Evolutionary conservation across 495 filamentous ascomycete genomes (phyloP).

Genomic region (Penicillium cinerascens): DNA sequence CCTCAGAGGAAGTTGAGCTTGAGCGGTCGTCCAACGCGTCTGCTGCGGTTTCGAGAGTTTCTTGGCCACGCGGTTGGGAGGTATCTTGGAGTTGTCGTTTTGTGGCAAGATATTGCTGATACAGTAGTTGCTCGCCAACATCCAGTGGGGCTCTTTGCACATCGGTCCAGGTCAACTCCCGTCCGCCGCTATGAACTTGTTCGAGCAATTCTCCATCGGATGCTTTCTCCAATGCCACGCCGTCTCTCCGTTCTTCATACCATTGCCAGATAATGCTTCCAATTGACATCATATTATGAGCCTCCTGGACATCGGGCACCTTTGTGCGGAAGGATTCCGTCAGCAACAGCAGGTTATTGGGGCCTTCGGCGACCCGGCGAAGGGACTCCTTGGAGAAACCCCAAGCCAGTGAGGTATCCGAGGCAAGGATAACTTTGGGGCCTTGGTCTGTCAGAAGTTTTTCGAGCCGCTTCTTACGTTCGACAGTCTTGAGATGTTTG

Average conservation of each 20-base stretch:
- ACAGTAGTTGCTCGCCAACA: conserved; percentile 69
- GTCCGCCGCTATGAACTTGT: conserved; percentile 62
- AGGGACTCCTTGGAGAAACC: conserved; percentile 89
- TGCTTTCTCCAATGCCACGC: conserved; percentile 55
- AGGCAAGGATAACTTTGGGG: conserved; percentile 83
- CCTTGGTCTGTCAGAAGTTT: conserved; percentile 50
- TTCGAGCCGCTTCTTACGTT: conserved; percentile 69
- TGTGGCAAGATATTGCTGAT: conserved; percentile 87
- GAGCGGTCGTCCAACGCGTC: conserved; percentile 83
- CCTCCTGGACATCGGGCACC: conserved; percentile 30
- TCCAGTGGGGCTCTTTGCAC: conserved; percentile 62
- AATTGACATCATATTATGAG: conserved; percentile 36
- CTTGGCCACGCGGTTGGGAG: conserved; percentile 61
- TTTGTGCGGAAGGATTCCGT: conserved; percentile 62
- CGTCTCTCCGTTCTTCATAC: conserved; percentile 65
- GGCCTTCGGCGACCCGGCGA: conserved; percentile 65
- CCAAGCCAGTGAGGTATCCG: conserved; percentile 87
- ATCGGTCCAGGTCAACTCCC: conserved; percentile 55
- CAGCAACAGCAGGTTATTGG: conserved; percentile 77
- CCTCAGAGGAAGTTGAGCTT: conserved; percentile 79
- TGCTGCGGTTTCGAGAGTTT: conserved; percentile 62
- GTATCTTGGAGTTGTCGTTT: conserved; percentile 76
- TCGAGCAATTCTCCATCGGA: conserved; percentile 60
- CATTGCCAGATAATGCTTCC: conserved; percentile 65
- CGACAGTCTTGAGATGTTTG: conserved; percentile 74